Conservation (phyloP, 2,329 filamentous ascomycete species). For the Xylariaceae sp. region DNA sequence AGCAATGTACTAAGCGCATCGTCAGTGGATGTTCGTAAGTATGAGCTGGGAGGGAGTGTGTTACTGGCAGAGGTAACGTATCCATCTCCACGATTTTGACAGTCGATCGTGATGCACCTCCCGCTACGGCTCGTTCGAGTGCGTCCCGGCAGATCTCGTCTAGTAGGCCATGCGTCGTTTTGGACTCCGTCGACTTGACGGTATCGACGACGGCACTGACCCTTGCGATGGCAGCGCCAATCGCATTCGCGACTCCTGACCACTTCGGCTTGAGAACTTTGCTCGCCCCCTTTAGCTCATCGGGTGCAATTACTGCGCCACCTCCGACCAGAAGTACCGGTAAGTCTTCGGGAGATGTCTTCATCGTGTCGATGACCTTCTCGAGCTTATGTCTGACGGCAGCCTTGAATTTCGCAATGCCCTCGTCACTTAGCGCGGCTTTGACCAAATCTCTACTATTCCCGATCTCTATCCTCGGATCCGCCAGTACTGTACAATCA, state of each 20-base stretch:
- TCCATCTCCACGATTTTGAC: conserved; percentile 56
- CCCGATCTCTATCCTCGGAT: conserved; percentile 44
- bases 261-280: conserved; percentile 58
- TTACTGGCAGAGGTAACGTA: conserved; percentile 54
- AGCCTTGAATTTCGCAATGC: conserved; percentile 29
- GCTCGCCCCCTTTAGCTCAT: conserved; percentile 58
- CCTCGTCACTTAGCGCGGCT: conserved; percentile 28
- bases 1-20: conserved; percentile 46
- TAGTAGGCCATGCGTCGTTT: conserved; percentile 42
- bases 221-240: conserved; percentile 64
- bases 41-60: conserved; percentile 5
- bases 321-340: conserved; percentile 66
- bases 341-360: conserved; percentile 61
- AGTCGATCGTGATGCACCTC: conserved; percentile 48
- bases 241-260: conserved; percentile 65
- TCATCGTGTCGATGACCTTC: conserved; percentile 60
- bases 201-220: conserved; percentile 59
- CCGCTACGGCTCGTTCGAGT: conserved; percentile 47
- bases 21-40: conserved; percentile 2
- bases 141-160: conserved; percentile 45
- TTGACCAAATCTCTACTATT: conserved; percentile 36
- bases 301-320: conserved; percentile 61
- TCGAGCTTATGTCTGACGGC: conserved; percentile 35
- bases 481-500: conserved; percentile 49
- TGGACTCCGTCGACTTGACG: conserved; percentile 50